Evolutionary conservation across 371 early-diverging fungal genomes (phyloP), one percentile per base, ranked within the genome.

Genomic region (Mucor sp.): DNA sequence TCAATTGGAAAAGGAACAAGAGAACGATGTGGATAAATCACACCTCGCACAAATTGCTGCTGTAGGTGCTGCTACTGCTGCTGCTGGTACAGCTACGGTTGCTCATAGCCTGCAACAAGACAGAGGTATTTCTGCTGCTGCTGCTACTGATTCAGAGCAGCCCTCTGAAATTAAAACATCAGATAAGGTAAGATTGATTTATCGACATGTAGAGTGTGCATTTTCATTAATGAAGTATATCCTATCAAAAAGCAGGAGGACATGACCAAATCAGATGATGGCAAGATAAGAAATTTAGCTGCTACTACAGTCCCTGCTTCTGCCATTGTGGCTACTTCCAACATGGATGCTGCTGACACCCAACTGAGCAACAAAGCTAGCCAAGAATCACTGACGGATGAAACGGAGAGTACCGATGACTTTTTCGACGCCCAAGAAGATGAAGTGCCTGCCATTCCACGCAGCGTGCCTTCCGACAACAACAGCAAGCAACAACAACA

Each of bases 351-450:
- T 58, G 59, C 35, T 35, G 59, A 23, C 59, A 33, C 39, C 59
- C 21, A 14, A 17, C 27, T 41, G 25, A 39, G 25, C 6, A 32
- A 14, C 23, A 48, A 62, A 15, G 27, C 14, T 23, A 53, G 53
- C 25, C 58, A 62, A 11, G 68, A 62, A 21, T 53, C 37, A 0
- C 19, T 56, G 30, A 55, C 41, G 8, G 69, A 69, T 28, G 65
- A n/a, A 27, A 63, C 59, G 4, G 70, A 70, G 32, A 48, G 48
- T 6, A 44, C 23, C 1, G 70, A 72, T 14, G 62, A 72, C n/a
- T 72, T 72, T 30, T 72, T 58, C 59, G 72, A 72, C 43, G 72
- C 72, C 3, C 59, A 59, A 5, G 62, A 59, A 3, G 72, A 71
- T 32, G 53, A 39, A 8, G 9, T 21, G n/a, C 50, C 44, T 50